phyloP scores from a whole-genome alignment of 1,284 basidiomycete species.

The Ganoderma sp. region DNA sequence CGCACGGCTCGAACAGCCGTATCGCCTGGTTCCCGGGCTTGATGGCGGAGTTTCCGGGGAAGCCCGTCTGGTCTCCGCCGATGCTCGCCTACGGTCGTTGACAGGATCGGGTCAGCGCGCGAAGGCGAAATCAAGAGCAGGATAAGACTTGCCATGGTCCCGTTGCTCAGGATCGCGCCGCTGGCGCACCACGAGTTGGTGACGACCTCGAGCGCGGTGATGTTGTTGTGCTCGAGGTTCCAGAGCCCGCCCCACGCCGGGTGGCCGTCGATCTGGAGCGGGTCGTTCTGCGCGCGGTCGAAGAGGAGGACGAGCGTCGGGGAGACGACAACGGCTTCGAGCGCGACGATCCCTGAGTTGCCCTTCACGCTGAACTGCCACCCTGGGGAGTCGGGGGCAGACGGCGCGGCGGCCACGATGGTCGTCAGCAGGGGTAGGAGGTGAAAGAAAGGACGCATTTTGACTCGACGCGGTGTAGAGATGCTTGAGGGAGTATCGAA shows the following conservation, averaged over 20 bases:
- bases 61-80: slow-evolving; percentile 50
- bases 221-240: slow-evolving; percentile 39
- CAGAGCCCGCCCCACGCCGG: slow-evolving; percentile 13
- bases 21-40: slow-evolving; percentile 39
- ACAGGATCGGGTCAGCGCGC: not conserved
- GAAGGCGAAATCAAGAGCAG: no score
- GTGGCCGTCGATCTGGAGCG: slow-evolving; percentile 14
- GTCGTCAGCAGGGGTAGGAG: slow-evolving; percentile 7
- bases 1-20: slow-evolving; percentile 46
- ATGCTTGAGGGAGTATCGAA: not conserved
- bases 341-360: slow-evolving; percentile 50
- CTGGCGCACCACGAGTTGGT: slow-evolving; percentile 37
- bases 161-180: slow-evolving; percentile 48
- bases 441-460: not conserved
- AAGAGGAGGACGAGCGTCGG: slow-evolving; percentile 51
- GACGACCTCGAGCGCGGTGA: slow-evolving; percentile 15
- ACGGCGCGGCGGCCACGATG: not conserved
- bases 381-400: slow-evolving; percentile 21
- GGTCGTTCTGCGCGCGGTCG: slow-evolving; percentile 48
- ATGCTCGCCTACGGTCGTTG: slow-evolving; percentile 44
- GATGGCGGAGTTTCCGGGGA: slow-evolving; percentile 43
- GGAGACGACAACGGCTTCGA: slow-evolving; percentile 53
- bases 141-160: slow-evolving; percentile 46
- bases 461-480: not conserved
- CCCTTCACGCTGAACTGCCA: slow-evolving; percentile 36